Evolutionary conservation across 768 basidiomycete species (phyloP).

Genomic region (Pulveroboletus sp.): DNA sequence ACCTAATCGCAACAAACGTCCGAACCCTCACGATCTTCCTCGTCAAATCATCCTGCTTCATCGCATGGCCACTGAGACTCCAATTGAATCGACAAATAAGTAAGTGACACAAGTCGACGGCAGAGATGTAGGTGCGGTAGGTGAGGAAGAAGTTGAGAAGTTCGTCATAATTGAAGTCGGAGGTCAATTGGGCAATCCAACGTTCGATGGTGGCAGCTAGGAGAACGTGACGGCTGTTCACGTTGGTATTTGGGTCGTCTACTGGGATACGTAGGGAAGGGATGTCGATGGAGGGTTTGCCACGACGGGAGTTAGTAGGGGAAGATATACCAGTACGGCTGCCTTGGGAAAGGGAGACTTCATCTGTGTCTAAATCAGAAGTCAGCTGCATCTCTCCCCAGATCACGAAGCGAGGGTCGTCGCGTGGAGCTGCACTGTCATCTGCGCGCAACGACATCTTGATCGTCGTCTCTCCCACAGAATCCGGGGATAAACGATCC

Average conservation of each 20-base stretch:
- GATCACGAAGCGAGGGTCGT: constrained; percentile 88
- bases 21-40: constrained; percentile 78
- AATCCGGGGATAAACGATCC: constrained; percentile 56
- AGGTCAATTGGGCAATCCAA: constrained; percentile 89
- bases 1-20: constrained; percentile 85
- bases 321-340: constrained; percentile 38
- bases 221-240: constrained; percentile 40
- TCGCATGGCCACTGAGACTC: constrained; percentile 48
- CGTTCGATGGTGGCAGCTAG: constrained; percentile 89
- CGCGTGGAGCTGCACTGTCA: constrained; percentile 66
- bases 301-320: constrained; percentile 35
- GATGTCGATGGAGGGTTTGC: constrained; percentile 25
- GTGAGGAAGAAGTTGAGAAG: constrained; percentile 89
- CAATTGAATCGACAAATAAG: constrained; percentile 87
- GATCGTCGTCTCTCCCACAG: constrained; percentile 61
- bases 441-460: constrained; percentile 64
- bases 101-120: constrained; percentile 74
- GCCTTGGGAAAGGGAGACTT: constrained; percentile 36
- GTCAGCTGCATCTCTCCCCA: constrained; percentile 63
- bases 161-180: constrained; percentile 81
- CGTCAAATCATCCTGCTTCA: constrained; percentile 58
- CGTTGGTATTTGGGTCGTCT: constrained; percentile 29
- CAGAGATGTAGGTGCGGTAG: constrained; percentile 78
- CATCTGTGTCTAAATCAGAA: constrained; percentile 32
- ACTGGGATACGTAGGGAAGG: constrained; percentile 23